phyloP scores from a whole-genome alignment of 495 filamentous ascomycete species.

The Hypoxylon intermedium region DNA sequence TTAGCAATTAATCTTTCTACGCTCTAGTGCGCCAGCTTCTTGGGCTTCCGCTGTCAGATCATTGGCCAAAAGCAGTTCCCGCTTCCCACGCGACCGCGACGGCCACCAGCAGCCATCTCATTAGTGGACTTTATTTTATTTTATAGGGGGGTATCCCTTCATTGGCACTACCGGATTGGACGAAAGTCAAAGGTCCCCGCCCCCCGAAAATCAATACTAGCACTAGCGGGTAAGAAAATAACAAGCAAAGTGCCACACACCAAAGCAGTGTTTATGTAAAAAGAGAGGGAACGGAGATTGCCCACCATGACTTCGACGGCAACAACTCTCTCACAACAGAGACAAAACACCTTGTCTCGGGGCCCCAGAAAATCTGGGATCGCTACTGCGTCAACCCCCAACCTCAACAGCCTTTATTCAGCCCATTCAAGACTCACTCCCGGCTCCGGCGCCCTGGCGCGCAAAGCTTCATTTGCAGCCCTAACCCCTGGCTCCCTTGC shows the following conservation, averaged over 20 bases:
- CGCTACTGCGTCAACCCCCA: conserved; percentile 66
- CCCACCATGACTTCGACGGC: conserved; percentile 44
- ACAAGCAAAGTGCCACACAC: conserved; percentile 16
- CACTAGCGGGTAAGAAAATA: conserved; percentile 38
- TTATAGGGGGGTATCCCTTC: conserved; percentile 20
- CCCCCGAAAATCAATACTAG: conserved; percentile 34
- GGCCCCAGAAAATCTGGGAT: conserved; percentile 49
- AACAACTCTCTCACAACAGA: conserved; percentile 33
- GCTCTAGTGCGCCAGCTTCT: conserved; percentile 24
- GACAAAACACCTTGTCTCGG: conserved; percentile 38
- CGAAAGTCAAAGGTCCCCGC: conserved; percentile 18
- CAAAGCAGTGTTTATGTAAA: conserved; percentile 14
- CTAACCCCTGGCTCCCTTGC: conserved; percentile 67
- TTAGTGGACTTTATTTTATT: conserved; percentile 19
- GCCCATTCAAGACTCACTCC: conserved; percentile 52
- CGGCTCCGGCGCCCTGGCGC: conserved; percentile 57
- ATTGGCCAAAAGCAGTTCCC: conserved; percentile 25
- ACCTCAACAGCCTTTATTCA: conserved; percentile 59
- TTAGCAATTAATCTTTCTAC: conserved; percentile 20
- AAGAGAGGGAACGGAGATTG: conserved; percentile 23
- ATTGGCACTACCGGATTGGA: conserved; percentile 22
- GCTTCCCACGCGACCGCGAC: conserved; percentile 32
- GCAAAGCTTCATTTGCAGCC: conserved; percentile 70
- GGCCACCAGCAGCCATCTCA: conserved; percentile 22
- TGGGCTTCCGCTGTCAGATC: conserved; percentile 1